phyloP scores from a whole-genome alignment of 768 basidiomycete genomes.

The Kwoniella dejecticola region DNA sequence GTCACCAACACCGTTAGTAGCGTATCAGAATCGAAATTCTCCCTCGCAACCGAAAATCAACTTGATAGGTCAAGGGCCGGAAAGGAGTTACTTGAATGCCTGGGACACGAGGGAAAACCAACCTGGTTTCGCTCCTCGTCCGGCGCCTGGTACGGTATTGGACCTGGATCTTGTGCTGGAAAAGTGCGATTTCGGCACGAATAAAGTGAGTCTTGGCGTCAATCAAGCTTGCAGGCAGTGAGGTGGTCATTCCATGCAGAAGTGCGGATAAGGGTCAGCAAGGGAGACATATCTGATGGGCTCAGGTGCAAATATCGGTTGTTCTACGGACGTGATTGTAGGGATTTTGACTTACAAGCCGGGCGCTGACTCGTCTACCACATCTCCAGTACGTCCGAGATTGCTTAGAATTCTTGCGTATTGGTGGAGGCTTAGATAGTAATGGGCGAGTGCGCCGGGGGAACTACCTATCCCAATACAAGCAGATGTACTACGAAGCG shows the following conservation, averaged over 20 bases:
- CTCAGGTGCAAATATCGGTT: no score
- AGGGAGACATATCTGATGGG: no score
- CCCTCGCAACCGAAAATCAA: slow-evolving; percentile 57
- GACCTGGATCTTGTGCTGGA: slow-evolving; percentile 91
- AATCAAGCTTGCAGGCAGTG: neutral
- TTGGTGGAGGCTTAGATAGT: slow-evolving; percentile 85
- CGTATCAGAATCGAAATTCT: slow-evolving; percentile 42
- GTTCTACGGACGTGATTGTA: no score
- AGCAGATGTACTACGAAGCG: slow-evolving; percentile 80
- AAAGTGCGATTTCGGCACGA: slow-evolving; percentile 83
- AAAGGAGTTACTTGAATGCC: slow-evolving; percentile 71
- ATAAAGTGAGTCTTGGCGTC: slow-evolving; percentile 53
- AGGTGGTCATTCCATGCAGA: neutral
- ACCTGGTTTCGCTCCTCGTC: slow-evolving; percentile 82
- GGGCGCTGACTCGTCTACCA: neutral
- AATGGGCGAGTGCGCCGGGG: slow-evolving; percentile 73
- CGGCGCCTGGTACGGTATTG: slow-evolving; percentile 76
- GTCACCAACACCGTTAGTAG: slow-evolving; percentile 34
- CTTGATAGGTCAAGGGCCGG: slow-evolving; percentile 73
- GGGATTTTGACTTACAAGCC: neutral
- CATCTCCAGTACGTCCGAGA: slow-evolving; percentile 83
- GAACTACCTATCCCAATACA: slow-evolving; percentile 73
- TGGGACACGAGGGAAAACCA: slow-evolving; percentile 34
- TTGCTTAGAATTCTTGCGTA: slow-evolving; percentile 89
- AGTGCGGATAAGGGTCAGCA: no score